Evolutionary conservation across 1,284 basidiomycete genomes (phyloP).

Genomic region (Chalciporus piperatoides): DNA sequence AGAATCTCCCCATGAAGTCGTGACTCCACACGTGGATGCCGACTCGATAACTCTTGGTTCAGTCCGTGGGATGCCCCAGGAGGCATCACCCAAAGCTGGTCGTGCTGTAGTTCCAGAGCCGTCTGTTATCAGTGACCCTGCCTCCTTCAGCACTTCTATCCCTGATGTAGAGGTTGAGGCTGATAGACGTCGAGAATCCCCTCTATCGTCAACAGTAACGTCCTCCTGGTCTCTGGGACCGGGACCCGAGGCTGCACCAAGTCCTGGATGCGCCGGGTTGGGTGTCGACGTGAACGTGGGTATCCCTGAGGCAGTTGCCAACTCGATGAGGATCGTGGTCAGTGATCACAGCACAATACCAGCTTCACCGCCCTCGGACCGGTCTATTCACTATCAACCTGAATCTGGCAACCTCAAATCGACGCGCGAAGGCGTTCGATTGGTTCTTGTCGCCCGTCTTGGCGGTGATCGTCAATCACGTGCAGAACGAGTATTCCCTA

Average conservation of each 20-base stretch:
- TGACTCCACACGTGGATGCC: conserved; percentile 14
- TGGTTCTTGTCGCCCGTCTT: conserved; percentile 58
- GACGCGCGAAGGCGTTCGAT: conserved; percentile 54
- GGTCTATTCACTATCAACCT: conserved; percentile 14
- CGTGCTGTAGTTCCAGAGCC: conserved; percentile 1
- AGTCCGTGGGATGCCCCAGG: conserved; percentile 6
- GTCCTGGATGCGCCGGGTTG: conserved; percentile 7
- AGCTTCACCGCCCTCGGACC: conserved; percentile 6
- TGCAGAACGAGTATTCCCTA: conserved; percentile 56
- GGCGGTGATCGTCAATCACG: conserved; percentile 56
- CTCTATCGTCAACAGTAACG: conserved; percentile 11
- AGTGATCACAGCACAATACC: conserved; percentile 28
- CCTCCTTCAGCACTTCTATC: conserved; percentile 9
- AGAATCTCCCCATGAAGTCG: conserved; percentile 16
- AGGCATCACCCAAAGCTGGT: conserved; percentile 8
- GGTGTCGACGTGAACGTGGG: conserved; percentile 11
- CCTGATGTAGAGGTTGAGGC: conserved; percentile 6
- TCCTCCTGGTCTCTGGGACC: conserved; percentile 19
- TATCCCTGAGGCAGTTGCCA: conserved; percentile 9
- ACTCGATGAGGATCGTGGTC: conserved; percentile 29
- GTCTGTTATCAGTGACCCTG: conserved; percentile 10
- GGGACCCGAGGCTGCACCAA: conserved; percentile 14
- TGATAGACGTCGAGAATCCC: conserved; percentile 8
- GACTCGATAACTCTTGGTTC: conserved; percentile 4
- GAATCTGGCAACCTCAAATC: conserved; percentile 37